phyloP scores from a whole-genome alignment of 2,329 filamentous ascomycete genomes.

The Diaporthe citrichinensis region DNA sequence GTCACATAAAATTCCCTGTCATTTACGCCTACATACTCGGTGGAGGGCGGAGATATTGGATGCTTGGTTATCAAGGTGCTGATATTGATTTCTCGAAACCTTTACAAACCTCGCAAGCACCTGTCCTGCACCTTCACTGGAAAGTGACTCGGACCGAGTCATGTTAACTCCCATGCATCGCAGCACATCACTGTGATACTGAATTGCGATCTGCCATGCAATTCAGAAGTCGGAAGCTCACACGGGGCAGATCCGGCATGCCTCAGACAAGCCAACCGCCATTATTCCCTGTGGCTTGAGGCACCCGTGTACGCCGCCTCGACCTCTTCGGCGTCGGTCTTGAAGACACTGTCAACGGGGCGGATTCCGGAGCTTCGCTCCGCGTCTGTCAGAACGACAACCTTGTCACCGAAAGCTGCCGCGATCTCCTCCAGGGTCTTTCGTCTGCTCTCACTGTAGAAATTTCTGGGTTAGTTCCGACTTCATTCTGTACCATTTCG shows the following conservation, averaged over 20 bases:
- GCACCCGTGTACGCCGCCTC: neutral
- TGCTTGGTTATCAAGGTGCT: too few relatives aligned
- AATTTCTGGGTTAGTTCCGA: neutral
- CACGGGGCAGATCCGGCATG: neutral
- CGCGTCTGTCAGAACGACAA: conserved; percentile 48
- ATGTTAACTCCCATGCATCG: neutral
- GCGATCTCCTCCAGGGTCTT: conserved; percentile 65
- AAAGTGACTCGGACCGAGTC: neutral
- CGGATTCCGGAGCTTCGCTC: neutral
- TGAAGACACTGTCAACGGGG: neutral
- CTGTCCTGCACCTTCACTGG: too few relatives aligned
- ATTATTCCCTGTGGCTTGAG: neutral
- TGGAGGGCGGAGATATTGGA: too few relatives aligned
- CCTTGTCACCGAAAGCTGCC: conserved; percentile 61
- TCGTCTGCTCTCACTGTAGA: conserved; percentile 56
- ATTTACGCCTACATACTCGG: too few relatives aligned
- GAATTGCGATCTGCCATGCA: neutral
- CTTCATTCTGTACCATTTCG: neutral
- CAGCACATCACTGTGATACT: neutral
- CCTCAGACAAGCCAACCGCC: neutral
- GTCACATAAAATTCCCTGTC: too few relatives aligned
- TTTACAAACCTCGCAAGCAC: neutral
- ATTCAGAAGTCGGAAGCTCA: neutral
- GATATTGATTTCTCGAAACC: neutral
- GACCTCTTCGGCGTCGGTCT: conserved; percentile 2